These are phyloP conservation scores for Halophytophthora batemanensis DNA, from an alignment of 352 stramenopile genomes.

Conservation along the genomic window DNA sequence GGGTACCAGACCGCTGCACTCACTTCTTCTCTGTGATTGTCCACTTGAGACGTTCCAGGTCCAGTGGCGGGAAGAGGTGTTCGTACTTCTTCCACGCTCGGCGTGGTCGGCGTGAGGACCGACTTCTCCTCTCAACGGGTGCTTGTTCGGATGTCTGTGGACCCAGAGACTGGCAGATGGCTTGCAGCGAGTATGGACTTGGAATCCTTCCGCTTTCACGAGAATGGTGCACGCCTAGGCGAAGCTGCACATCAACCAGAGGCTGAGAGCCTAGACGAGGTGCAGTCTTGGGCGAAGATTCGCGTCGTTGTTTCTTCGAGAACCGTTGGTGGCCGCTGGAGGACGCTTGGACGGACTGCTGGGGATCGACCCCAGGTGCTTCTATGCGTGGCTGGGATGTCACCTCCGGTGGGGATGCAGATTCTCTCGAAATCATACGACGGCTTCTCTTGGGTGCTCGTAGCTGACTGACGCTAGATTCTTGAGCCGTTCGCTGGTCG, in stretches of 20 bases:
- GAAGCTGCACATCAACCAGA: too few species aligned
- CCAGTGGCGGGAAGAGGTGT: conserved; percentile 37
- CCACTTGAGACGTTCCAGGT: conserved; percentile 36
- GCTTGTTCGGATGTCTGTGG: conserved; percentile 5
- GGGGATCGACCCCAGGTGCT: too few species aligned
- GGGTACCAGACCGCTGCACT: too few species aligned
- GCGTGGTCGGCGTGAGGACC: conserved; percentile 8
- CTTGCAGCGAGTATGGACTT: background rate
- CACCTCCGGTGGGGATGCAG: too few species aligned
- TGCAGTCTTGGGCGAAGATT: too few species aligned
- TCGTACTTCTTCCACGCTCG: conserved; percentile 43
- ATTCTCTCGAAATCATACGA: too few species aligned
- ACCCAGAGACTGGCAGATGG: conserved; percentile 12
- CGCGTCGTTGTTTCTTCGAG: too few species aligned
- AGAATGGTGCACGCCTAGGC: too few species aligned
- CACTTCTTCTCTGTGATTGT: conserved; percentile 26
- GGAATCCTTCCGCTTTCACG: background rate
- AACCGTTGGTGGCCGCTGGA: too few species aligned
- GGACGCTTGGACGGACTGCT: too few species aligned
- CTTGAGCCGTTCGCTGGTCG: background rate
- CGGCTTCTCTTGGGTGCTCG: background rate
- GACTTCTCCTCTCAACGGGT: conserved; percentile 1
- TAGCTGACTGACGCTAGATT: background rate
- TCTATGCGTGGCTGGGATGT: too few species aligned
- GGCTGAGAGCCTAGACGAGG: too few species aligned